Conservation (phyloP, 1,284 basidiomycete species). For the Gomphus bonarii region DNA sequence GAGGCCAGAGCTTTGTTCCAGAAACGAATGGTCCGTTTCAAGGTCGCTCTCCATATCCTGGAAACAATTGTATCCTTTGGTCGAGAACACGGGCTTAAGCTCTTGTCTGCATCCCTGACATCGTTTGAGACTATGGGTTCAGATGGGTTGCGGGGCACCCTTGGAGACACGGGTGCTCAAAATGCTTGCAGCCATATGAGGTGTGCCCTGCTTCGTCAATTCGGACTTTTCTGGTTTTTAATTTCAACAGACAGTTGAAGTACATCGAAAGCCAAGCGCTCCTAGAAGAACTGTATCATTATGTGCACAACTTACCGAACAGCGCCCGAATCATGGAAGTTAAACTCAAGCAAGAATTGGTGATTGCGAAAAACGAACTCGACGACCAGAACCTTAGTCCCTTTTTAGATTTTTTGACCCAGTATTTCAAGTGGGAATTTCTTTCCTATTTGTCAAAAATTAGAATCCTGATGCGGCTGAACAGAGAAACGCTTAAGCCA, state of each 20-base stretch:
- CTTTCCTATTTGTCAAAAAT: neutral
- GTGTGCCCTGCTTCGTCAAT: neutral
- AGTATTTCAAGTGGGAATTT: conserved; percentile 1
- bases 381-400: conserved; percentile 14
- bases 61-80: neutral
- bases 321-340: conserved; percentile 24
- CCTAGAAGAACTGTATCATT: conserved; percentile 28
- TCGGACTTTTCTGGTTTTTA: neutral
- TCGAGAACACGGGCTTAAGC: neutral
- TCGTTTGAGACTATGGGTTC: conserved; percentile 2
- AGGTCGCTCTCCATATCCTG: conserved; percentile 1
- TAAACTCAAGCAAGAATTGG: conserved; percentile 27
- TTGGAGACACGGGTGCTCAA: conserved; percentile 18
- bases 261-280: conserved; percentile 28
- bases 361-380: conserved; percentile 17
- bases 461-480: neutral
- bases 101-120: neutral
- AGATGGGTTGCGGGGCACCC: neutral
- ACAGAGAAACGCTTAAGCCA: conserved; percentile 31
- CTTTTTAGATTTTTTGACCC: neutral
- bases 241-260: conserved; percentile 34
- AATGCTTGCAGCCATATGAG: neutral
- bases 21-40: neutral
- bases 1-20: conserved; percentile 1
- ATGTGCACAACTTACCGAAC: conserved; percentile 26